phyloP scores from a whole-genome alignment of 257 asterid species.

The Nicotiana knightiana region DNA sequence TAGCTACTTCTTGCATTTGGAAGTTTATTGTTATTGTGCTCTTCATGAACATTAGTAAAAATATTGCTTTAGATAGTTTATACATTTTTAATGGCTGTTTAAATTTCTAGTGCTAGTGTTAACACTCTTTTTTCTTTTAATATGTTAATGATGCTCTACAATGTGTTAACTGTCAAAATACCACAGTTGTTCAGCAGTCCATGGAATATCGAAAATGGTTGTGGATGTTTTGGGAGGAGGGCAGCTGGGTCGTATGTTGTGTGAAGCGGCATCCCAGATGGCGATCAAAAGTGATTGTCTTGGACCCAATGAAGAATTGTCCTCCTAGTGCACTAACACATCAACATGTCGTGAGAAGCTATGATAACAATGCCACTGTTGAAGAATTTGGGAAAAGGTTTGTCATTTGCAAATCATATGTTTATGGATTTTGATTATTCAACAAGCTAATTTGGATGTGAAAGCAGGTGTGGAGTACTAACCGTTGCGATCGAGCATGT shows the following conservation, averaged over 20 bases:
- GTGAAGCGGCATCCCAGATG: slow-evolving; percentile 86
- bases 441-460: slow-evolving; percentile 11
- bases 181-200: slow-evolving; percentile 24
- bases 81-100: neutral
- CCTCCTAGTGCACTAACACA: slow-evolving; percentile 77
- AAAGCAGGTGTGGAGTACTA: slow-evolving; percentile 79
- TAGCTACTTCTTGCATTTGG: neutral
- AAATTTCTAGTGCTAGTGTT: neutral
- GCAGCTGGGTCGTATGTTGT: slow-evolving; percentile 94
- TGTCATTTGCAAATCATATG: neutral
- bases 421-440: neutral
- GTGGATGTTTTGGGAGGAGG: slow-evolving; percentile 99
- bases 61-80: neutral
- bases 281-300: slow-evolving; percentile 73
- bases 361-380: slow-evolving; percentile 71
- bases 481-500: slow-evolving; percentile 96
- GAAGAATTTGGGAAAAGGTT: slow-evolving; percentile 89
- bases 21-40: neutral
- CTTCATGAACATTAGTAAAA: neutral
- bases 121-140: neutral
- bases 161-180: neutral
- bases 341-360: slow-evolving; percentile 80
- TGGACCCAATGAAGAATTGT: slow-evolving; percentile 82
- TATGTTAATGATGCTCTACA: neutral
- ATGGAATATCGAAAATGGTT: slow-evolving; percentile 61